phyloP scores from a whole-genome alignment of 169 alveolate species.

The Plasmodium vivax region DNA sequence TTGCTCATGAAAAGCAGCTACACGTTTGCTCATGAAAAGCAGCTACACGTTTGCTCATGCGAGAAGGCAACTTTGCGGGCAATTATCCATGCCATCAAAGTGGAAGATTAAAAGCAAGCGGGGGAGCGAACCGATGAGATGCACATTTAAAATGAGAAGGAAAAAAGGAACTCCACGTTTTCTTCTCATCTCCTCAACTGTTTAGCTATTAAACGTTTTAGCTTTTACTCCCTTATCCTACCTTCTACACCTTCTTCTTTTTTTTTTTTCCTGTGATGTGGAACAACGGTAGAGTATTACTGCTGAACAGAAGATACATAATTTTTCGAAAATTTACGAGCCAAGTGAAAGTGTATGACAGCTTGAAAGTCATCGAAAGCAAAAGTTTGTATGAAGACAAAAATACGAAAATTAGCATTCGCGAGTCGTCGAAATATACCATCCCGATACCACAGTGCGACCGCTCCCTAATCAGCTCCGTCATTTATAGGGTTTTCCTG shows the following conservation, averaged over 20 bases:
- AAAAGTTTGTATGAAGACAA: slow-evolving; percentile 64
- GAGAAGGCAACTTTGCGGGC: not conserved
- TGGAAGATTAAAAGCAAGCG: not conserved
- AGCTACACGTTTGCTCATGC: not conserved
- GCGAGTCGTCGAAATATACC: slow-evolving; percentile 65
- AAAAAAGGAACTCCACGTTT: not conserved
- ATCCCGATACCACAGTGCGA: slow-evolving; percentile 72
- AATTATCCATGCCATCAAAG: not conserved
- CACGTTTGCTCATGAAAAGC: not conserved
- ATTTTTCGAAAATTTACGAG: slow-evolving; percentile 40
- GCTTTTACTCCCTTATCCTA: not conserved
- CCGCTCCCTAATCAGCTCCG: slow-evolving; percentile 63
- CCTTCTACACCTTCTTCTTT: slow-evolving; percentile 10
- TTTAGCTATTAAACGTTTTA: not conserved
- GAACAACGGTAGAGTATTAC: slow-evolving; percentile 37
- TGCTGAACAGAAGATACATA: slow-evolving; percentile 48
- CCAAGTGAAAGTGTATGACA: slow-evolving; percentile 69
- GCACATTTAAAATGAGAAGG: slow-evolving; percentile 5
- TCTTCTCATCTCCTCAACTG: not conserved
- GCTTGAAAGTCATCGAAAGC: slow-evolving; percentile 55
- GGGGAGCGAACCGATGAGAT: not conserved
- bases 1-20: too few relatives aligned
- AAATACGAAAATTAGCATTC: slow-evolving; percentile 62
- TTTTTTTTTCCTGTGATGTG: slow-evolving; percentile 61
- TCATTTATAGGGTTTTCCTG: slow-evolving; percentile 44